A percentile compares a stretch with the other conserved stretches of the same genome.
phyloP scores from a whole-genome alignment of 2,329 filamentous ascomycete species.

The Neofusicoccum ribis region DNA sequence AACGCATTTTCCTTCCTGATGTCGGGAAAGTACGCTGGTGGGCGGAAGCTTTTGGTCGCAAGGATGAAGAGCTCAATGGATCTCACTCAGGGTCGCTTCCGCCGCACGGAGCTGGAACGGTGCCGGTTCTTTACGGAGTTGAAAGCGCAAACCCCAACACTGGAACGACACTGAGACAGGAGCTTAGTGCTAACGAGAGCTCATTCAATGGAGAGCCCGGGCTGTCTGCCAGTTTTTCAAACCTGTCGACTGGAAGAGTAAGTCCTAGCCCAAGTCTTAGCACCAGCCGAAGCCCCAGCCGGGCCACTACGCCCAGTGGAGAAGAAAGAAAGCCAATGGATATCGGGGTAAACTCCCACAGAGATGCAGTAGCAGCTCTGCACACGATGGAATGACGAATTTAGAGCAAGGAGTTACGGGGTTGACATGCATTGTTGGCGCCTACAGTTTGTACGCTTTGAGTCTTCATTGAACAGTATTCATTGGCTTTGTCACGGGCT shows the following conservation, averaged over 20 bases:
- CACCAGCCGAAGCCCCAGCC: constrained; percentile 14
- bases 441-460: not conserved
- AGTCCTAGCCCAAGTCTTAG: constrained; percentile 30
- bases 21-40: constrained; percentile 87
- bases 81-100: constrained; percentile 27
- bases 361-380: constrained; percentile 13
- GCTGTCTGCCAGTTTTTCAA: constrained; percentile 33
- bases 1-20: constrained; percentile 80
- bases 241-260: constrained; percentile 28
- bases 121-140: constrained; percentile 36
- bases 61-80: constrained; percentile 93
- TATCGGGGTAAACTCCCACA: constrained; percentile 36
- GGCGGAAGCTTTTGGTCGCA: constrained; percentile 81
- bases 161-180: constrained; percentile 28
- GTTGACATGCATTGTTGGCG: constrained; percentile 10
- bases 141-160: constrained; percentile 36
- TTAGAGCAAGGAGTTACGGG: constrained; percentile 19
- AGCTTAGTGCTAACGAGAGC: constrained; percentile 28
- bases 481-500: not conserved
- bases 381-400: constrained; percentile 15
- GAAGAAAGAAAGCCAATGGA: constrained; percentile 30
- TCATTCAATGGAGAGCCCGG: constrained; percentile 16
- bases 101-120: constrained; percentile 26
- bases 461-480: not conserved
- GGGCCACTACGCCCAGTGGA: constrained; percentile 10